These are phyloP conservation scores for Aspergillus fumigatiaffinis DNA, from an alignment of 2,329 filamentous ascomycete species.

Conservation along the genomic window DNA sequence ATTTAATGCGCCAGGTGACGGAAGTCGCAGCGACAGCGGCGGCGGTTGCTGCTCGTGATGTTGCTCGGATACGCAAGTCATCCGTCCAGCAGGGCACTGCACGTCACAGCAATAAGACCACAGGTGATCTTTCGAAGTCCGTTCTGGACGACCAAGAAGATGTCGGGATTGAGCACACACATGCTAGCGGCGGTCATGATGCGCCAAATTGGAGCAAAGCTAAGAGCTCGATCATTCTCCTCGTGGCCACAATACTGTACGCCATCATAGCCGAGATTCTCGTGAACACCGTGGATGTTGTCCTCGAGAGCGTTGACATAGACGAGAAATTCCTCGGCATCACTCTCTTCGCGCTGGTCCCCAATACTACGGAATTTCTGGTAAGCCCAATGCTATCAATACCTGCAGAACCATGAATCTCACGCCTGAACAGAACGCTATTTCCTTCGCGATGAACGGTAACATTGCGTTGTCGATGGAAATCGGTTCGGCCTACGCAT, in stretches of 20 bases:
- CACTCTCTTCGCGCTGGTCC: conserved; percentile 91
- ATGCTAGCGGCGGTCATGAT: conserved; percentile 72
- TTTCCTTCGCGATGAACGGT: conserved; percentile 98
- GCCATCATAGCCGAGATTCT: conserved; percentile 97
- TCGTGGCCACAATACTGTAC: conserved; percentile 85
- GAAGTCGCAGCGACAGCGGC: conserved; percentile 92
- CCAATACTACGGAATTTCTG: conserved; percentile 96
- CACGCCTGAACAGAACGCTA: conserved; percentile 68
- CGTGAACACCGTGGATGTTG: conserved; percentile 95
- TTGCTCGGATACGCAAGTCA: conserved; percentile 51
- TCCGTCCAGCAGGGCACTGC: conserved; percentile 36
- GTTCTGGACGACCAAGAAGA: conserved; percentile 48
- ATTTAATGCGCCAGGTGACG: conserved; percentile 78
- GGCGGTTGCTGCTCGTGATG: conserved; percentile 79
- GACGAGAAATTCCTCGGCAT: conserved; percentile 98
- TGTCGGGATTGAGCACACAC: conserved; percentile 40
- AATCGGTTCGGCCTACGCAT: conserved; percentile 92
- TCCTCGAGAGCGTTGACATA: conserved; percentile 82
- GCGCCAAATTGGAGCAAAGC: conserved; percentile 96
- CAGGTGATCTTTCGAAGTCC: conserved; percentile 33
- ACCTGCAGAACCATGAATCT: background rate
- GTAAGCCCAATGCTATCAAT: conserved; percentile 49
- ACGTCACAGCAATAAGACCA: conserved; percentile 34
- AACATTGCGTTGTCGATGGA: conserved; percentile 99
- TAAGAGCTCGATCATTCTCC: conserved; percentile 85